Evolutionary conservation across 1,284 basidiomycete species (phyloP).

Genomic region (Polyporus tsugae): DNA sequence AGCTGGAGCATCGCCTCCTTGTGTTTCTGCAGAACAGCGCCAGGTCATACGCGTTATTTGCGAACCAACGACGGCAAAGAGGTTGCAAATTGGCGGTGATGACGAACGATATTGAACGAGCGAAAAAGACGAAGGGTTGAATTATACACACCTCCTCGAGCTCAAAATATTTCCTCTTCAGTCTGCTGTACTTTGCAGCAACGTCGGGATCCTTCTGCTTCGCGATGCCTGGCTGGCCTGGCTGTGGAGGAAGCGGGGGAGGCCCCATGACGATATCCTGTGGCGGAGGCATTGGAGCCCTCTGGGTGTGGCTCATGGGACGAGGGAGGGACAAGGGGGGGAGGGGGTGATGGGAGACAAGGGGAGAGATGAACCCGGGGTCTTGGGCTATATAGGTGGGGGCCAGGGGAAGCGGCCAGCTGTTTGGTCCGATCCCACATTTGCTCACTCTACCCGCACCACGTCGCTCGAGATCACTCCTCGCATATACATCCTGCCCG

Average conservation of each 20-base stretch:
- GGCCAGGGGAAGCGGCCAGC: constrained; percentile 41
- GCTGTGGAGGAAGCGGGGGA: constrained; percentile 49
- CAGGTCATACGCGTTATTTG: constrained; percentile 33
- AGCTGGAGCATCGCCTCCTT: constrained; percentile 62
- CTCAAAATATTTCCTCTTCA: constrained; percentile 70
- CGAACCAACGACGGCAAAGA: constrained; percentile 7
- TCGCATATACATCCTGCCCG: constrained; percentile 22
- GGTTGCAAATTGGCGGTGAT: constrained; percentile 15
- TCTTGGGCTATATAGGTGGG: constrained; percentile 35
- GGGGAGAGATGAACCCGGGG: constrained; percentile 32
- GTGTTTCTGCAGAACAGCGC: constrained; percentile 53
- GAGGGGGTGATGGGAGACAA: constrained; percentile 34
- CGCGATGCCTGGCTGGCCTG: constrained; percentile 40
- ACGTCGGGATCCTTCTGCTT: constrained; percentile 53
- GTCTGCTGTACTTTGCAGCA: constrained; percentile 65
- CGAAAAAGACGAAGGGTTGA: neutral
- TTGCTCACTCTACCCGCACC: constrained; percentile 31
- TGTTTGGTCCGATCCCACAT: constrained; percentile 43
- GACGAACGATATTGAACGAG: constrained; percentile 12
- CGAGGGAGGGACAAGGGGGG: constrained; percentile 30
- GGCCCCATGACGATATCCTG: constrained; percentile 60
- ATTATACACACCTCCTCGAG: constrained; percentile 66
- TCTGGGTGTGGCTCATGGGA: constrained; percentile 42
- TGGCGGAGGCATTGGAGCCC: constrained; percentile 40
- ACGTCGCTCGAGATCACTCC: constrained; percentile 29